Base-by-base conservation (phyloP, 495 filamentous ascomycete species). In the Daldinia decipiens region DNA sequence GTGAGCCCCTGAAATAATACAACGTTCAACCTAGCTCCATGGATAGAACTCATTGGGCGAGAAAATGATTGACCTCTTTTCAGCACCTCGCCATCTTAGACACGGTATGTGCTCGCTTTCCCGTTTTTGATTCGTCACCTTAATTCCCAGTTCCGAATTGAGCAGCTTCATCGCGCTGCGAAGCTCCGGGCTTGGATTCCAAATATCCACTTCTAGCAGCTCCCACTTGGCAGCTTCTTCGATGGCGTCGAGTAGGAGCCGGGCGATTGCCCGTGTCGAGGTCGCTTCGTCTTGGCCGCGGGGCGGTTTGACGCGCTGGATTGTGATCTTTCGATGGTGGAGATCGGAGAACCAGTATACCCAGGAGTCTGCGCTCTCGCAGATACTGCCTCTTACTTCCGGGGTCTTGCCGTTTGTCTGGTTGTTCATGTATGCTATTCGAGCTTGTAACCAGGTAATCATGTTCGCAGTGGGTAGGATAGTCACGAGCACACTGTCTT, bases 301-400 rank as follows among this genome's bases (percentile, higher is more conserved):
- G 2, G 53, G 65, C 1, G 21, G n/a, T 39, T 60, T 70, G 19
- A 65, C 13, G 12, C 74, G 62, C 53, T 71, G 67, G 15, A 74
- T 52, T 8, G 24, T 64, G 1, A 76, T 45, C 15, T 63, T 62
- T 3, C 67, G 12, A 5, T 36, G 17, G 32, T 17, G 56, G 4
- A 71, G 53, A 17, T 73, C 67, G 29, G 68, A 54, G 52, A 34
- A 68, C 74, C 74, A 76, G 59, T 65, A 76, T 43, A 68, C 0
- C 74, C 74, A 76, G 1, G 70, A 43, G n/a, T 51, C 71, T 1
- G 67, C 63, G 36, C 43, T 54, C 8, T 70, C 64, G 60, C 74
- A 73, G 59, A 76, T 55, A 15, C 59, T 68, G 11, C 74, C 74
- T 29, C 67, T 69, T 1, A 24, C 9, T n/a, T 68, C 34, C 0